phyloP scores from a whole-genome alignment of 257 asterid species.

The Solanum medicagineum region DNA sequence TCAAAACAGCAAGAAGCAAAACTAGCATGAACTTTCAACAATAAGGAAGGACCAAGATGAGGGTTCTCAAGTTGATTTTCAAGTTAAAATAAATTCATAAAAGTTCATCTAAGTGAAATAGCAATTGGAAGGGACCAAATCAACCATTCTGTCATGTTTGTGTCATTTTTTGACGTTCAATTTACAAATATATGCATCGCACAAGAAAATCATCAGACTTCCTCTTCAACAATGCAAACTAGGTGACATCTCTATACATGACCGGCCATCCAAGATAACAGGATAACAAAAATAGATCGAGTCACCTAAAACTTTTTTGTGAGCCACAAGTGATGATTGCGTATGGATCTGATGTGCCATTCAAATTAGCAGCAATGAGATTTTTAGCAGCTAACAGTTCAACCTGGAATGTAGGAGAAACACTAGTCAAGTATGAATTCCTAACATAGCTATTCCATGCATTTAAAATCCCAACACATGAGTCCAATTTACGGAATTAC shows the following conservation, averaged over 20 bases:
- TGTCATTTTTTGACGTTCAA: background rate
- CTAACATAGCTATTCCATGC: background rate
- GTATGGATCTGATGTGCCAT: constrained; percentile 92
- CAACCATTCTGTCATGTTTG: background rate
- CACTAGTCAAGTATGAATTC: background rate
- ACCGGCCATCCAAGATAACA: background rate
- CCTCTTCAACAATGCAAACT: background rate
- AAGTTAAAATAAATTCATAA: background rate
- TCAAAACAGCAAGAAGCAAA: background rate
- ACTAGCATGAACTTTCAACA: background rate
- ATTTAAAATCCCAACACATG: background rate
- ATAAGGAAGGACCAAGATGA: background rate
- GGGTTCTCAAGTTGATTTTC: background rate
- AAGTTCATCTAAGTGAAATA: background rate
- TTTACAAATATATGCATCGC: background rate
- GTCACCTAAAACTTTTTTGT: constrained; percentile 81
- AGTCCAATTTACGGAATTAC: background rate
- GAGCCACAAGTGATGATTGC: constrained; percentile 74
- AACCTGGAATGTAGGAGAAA: constrained; percentile 39
- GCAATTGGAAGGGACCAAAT: background rate
- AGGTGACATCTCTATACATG: background rate
- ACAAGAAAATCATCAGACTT: background rate
- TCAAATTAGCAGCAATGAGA: constrained; percentile 74
- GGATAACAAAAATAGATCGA: background rate
- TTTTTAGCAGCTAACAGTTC: constrained; percentile 92